Conservation (phyloP, 2,329 filamentous ascomycete genomes). For the Hymenoscyphus scutula region DNA sequence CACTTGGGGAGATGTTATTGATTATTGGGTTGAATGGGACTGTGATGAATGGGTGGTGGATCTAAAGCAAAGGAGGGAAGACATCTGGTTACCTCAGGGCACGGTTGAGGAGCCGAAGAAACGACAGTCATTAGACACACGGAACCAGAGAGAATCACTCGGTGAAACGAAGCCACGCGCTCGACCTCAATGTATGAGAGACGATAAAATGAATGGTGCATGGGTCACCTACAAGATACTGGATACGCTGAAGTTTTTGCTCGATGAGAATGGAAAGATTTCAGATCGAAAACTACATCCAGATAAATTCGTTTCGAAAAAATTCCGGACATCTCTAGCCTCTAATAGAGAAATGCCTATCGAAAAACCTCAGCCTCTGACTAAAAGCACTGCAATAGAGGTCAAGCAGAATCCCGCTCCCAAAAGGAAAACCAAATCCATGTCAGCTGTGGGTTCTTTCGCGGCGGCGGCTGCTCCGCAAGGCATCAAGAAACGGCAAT, state of each 20-base stretch:
- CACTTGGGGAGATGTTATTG: slow-evolving; percentile 69
- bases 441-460: slow-evolving; percentile 1
- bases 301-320: slow-evolving; percentile 10
- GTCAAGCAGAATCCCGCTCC: slow-evolving; percentile 10
- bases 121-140: slow-evolving; percentile 17
- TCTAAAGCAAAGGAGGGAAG: slow-evolving; percentile 40
- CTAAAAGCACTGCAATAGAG: background rate
- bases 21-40: slow-evolving; percentile 74
- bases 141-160: slow-evolving; percentile 10
- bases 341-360: background rate
- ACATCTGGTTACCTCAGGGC: slow-evolving; percentile 36
- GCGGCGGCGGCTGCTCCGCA: background rate
- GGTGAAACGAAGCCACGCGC: background rate
- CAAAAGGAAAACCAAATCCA: slow-evolving; percentile 14
- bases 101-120: slow-evolving; percentile 17
- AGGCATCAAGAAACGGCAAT: slow-evolving; percentile 17
- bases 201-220: slow-evolving; percentile 33
- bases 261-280: slow-evolving; percentile 22
- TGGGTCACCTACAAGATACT: slow-evolving; percentile 34
- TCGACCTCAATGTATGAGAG: slow-evolving; percentile 28
- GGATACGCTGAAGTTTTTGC: slow-evolving; percentile 25
- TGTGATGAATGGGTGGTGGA: slow-evolving; percentile 71
- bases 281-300: slow-evolving; percentile 24
- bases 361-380: slow-evolving; percentile 1
- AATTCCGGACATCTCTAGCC: slow-evolving; percentile 3